These are phyloP conservation scores for Penicillium sp. DNA, from an alignment of 2,329 filamentous ascomycete species.

Conservation along the genomic window DNA sequence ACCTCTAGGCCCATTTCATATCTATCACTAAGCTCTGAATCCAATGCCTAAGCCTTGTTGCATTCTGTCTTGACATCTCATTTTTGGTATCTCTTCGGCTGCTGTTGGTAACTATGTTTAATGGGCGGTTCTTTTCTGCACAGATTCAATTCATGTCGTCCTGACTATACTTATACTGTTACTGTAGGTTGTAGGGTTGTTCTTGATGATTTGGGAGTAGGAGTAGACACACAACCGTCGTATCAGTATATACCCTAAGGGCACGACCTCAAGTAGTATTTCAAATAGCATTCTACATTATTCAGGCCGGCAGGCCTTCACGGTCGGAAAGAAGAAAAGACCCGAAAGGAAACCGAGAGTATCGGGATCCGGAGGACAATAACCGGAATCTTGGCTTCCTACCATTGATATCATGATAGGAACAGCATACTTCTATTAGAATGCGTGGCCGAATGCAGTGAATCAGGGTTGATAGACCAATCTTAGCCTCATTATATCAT, in stretches of 20 bases:
- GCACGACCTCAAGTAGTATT: not conserved
- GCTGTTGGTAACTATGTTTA: not conserved
- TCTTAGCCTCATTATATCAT: not conserved
- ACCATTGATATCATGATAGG: not conserved
- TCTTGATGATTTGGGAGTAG: not conserved
- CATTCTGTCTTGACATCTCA: not conserved
- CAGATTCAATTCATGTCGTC: not conserved
- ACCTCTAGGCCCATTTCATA: conserved; percentile 23
- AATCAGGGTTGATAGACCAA: not conserved
- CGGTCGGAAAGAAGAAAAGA: not conserved
- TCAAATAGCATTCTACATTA: not conserved
- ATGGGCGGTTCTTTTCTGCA: not conserved
- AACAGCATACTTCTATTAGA: not conserved
- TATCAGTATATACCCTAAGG: not conserved
- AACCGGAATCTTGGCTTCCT: not conserved
- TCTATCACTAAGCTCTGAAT: conserved; percentile 17
- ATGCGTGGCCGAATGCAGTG: not conserved
- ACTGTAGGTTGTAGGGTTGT: not conserved
- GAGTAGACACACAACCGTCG: too few species aligned
- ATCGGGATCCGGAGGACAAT: not conserved
- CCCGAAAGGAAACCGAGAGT: not conserved
- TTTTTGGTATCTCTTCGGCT: not conserved
- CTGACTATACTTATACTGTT: not conserved
- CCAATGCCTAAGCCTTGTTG: conserved; percentile 11
- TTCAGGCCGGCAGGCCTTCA: not conserved